These are phyloP conservation scores for Ustilago tritici DNA, from an alignment of 1,284 basidiomycete species.

Conservation along the genomic window DNA sequence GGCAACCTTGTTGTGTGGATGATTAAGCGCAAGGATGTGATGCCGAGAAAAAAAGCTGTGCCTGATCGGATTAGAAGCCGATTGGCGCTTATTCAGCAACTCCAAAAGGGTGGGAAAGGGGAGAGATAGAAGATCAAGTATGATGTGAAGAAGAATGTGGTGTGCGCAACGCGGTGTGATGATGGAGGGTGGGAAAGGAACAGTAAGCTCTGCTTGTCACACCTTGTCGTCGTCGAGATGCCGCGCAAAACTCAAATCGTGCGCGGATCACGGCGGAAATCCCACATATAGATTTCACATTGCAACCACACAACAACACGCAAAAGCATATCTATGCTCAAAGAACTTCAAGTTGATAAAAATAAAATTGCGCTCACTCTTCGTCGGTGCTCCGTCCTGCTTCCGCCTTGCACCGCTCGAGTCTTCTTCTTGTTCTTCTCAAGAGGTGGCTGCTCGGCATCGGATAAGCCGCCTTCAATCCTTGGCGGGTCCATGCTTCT, in stretches of 20 bases:
- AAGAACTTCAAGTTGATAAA: not conserved
- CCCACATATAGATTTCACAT: not conserved
- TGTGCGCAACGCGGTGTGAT: constrained; percentile 20
- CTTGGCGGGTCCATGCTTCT: not conserved
- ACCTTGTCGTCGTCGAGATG: constrained; percentile 5
- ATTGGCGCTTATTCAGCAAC: constrained; percentile 3
- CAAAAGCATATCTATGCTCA: not conserved
- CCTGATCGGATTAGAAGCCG: constrained; percentile 17
- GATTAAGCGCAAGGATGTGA: not conserved
- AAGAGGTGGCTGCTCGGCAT: not conserved
- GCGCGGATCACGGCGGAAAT: not conserved
- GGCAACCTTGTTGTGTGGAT: constrained; percentile 16
- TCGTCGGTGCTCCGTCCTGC: not conserved
- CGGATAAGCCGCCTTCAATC: not conserved
- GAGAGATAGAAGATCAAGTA: constrained; percentile 2
- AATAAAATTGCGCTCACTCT: not conserved
- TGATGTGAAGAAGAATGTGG: constrained; percentile 12
- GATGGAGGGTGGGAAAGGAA: constrained; percentile 43
- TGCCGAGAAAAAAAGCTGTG: constrained; percentile 2
- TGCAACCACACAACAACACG: not conserved
- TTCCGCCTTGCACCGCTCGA: not conserved
- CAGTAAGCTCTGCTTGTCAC: constrained; percentile 1
- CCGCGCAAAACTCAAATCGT: not conserved
- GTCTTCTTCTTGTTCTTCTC: not conserved
- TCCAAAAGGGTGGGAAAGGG: not conserved